Conservation (phyloP, 345 rosid genomes). For the Rubroshorea leprosula region DNA sequence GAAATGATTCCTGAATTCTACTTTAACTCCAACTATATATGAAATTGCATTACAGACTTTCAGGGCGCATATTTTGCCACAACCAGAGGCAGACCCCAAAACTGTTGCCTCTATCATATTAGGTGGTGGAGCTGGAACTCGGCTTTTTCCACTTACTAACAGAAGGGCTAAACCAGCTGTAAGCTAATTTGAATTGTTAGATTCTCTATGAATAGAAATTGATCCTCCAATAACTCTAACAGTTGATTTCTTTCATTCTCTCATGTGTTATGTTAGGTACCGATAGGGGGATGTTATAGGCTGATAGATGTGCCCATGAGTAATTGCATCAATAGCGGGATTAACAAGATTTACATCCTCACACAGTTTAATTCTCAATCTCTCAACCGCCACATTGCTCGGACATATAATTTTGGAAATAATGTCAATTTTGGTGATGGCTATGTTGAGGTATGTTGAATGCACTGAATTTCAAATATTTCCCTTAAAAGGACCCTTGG, state of each 20-base stretch:
- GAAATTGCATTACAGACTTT: constrained; percentile 31
- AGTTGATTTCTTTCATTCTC: constrained; percentile 4
- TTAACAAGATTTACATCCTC: constrained; percentile 80
- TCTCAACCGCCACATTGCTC: constrained; percentile 67
- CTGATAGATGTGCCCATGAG: constrained; percentile 87
- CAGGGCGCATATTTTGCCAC: constrained; percentile 28
- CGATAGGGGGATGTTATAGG: constrained; percentile 80
- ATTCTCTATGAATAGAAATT: not conserved
- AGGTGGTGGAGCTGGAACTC: constrained; percentile 88
- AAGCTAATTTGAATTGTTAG: constrained; percentile 18
- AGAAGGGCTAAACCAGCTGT: constrained; percentile 82
- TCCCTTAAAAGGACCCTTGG: not conserved
- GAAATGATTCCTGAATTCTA: not conserved
- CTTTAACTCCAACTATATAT: not conserved
- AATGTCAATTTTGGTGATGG: constrained; percentile 73
- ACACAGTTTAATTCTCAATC: constrained; percentile 89
- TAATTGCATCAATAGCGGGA: constrained; percentile 82
- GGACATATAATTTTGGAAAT: constrained; percentile 61
- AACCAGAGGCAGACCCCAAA: constrained; percentile 61
- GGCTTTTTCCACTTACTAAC: constrained; percentile 72
- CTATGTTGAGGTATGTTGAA: constrained; percentile 59
- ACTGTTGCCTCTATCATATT: constrained; percentile 71
- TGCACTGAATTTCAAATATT: not conserved
- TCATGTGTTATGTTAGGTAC: constrained; percentile 44
- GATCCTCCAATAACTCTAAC: not conserved